Base-by-base conservation (phyloP, 2,329 filamentous ascomycete genomes). In the Xenoacremonium recifei region DNA sequence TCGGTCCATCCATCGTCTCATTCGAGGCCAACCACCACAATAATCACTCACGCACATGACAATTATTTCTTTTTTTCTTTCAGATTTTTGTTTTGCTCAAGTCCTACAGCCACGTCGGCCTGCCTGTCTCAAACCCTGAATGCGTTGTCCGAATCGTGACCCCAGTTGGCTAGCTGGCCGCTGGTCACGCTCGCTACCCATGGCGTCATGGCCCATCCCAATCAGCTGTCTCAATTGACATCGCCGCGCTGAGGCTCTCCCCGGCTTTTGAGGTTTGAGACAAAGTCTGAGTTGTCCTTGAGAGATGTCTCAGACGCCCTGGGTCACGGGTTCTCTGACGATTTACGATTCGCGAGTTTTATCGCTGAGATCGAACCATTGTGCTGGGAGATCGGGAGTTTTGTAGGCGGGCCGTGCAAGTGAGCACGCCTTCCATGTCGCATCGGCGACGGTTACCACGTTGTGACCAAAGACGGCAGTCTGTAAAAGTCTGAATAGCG, bases 191-290 rank as follows among this genome's bases (percentile, higher is more conserved):
- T 45, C 53, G 37, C 42, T 37, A 30, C 34, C 42, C 53, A 47
- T 47, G 35, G 32, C 39, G 49, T 37, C 37, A 37, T 37, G 25
- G 35, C 39, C 29, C 39, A 51, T 42, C 54, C 48, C 44, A 54
- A 57, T 57, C 54, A 55, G 54, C 54, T 51, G 54, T 54, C 35
- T 55, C 54, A 52, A 50, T 54, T 48, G 38, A 40, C 35, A 42
- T 40, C 31, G 40, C 38, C 37, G 16, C 23, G n/a, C n/a, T 18
- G 31, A 17, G 31, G 21, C 34, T 30, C 36, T 29, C 21, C 27
- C 21, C 21, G 31, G 17, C 45, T 23, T 27, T 23, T 30, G 40
- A 35, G 23, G 34, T 33, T 39, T 23, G 21, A 23, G 34, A 18
- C 38, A 52, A 42, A 46, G 50, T 47, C 43, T 38, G 40, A 52